Conservation (phyloP, 1,139 yeast genomes). For the Pichia sp. region DNA sequence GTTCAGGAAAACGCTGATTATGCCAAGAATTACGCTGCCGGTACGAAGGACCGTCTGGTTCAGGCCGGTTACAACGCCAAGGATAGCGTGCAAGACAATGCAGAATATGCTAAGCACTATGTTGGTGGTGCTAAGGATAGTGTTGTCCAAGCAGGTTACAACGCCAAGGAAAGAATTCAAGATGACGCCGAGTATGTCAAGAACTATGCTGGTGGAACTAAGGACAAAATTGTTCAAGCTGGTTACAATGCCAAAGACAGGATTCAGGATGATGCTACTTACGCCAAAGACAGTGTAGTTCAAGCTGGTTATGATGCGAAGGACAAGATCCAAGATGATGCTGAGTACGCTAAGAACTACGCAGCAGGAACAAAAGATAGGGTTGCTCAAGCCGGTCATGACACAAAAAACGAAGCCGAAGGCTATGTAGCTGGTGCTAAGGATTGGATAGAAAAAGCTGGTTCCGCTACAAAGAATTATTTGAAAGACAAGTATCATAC, state of each 20-base stretch:
- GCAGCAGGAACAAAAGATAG: constrained; percentile 9
- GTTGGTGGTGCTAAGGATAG: constrained; percentile 10
- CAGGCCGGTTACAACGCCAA: constrained; percentile 17
- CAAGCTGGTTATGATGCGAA: constrained; percentile 14
- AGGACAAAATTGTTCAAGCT: constrained; percentile 39
- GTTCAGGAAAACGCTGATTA: constrained; percentile 13
- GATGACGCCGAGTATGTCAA: constrained; percentile 12
- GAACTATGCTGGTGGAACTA: constrained; percentile 40
- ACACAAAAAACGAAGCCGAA: constrained; percentile 9
- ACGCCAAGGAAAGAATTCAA: constrained; percentile 15
- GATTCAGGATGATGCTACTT: constrained; percentile 8
- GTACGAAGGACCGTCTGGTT: constrained; percentile 6
- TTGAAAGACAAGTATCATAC: constrained; percentile 39
- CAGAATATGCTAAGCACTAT: constrained; percentile 8
- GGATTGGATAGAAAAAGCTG: constrained; percentile 6
- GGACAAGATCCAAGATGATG: constrained; percentile 10
- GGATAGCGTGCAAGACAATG: constrained; percentile 11
- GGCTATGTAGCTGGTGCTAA: constrained; percentile 2
- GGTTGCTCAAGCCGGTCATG: constrained; percentile 11
- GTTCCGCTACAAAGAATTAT: constrained; percentile 18
- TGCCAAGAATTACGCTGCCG: constrained; percentile 20
- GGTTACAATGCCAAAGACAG: constrained; percentile 20
- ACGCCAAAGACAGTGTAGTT: constrained; percentile 9
- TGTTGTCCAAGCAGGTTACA: constrained; percentile 12
- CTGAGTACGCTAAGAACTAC: constrained; percentile 10